Conservation (phyloP, 2,329 filamentous ascomycete genomes). For the Fusarium temperatum region DNA sequence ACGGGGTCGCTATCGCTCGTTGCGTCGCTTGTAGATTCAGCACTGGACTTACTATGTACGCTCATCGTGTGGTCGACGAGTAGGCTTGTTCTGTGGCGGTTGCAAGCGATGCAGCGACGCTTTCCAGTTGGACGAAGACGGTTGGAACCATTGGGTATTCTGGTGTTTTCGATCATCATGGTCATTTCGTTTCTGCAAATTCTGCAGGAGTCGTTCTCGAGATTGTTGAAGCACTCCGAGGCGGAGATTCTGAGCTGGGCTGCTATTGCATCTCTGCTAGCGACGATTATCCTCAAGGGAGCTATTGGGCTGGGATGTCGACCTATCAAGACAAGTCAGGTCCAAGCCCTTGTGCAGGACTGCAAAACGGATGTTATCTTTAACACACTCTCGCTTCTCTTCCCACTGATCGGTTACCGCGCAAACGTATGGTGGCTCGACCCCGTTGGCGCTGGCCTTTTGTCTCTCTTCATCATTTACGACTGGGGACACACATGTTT, state of each 20-base stretch:
- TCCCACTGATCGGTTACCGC: slow-evolving; percentile 73
- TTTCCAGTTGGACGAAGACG: slow-evolving; percentile 77
- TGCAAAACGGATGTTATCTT: slow-evolving; percentile 79
- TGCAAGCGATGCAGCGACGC: slow-evolving; percentile 61
- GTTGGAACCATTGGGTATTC: slow-evolving; percentile 78
- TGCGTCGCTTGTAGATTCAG: slow-evolving; percentile 79
- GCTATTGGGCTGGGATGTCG: slow-evolving; percentile 86
- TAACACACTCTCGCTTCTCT: slow-evolving; percentile 88
- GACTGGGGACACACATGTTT: slow-evolving; percentile 69
- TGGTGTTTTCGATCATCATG: slow-evolving; percentile 85
- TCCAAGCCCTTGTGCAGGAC: slow-evolving; percentile 70
- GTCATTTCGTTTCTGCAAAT: slow-evolving; percentile 84
- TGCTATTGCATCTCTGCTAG: slow-evolving; percentile 63
- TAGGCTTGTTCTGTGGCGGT: slow-evolving; percentile 70
- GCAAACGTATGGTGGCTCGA: slow-evolving; percentile 74
- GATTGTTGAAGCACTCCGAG: slow-evolving; percentile 67
- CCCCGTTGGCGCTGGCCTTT: slow-evolving; percentile 65
- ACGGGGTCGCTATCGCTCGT: slow-evolving; percentile 81
- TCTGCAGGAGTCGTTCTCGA: slow-evolving; percentile 71
- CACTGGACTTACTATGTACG: slow-evolving; percentile 79
- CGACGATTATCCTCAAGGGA: slow-evolving; percentile 81
- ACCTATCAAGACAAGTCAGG: slow-evolving; percentile 81
- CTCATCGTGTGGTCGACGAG: slow-evolving; percentile 83
- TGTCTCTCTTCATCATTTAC: slow-evolving; percentile 74
- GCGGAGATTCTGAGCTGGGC: slow-evolving; percentile 44